These are phyloP conservation scores for Tylopilus felleus DNA, from an alignment of 768 basidiomycete species.

Conservation along the genomic window DNA sequence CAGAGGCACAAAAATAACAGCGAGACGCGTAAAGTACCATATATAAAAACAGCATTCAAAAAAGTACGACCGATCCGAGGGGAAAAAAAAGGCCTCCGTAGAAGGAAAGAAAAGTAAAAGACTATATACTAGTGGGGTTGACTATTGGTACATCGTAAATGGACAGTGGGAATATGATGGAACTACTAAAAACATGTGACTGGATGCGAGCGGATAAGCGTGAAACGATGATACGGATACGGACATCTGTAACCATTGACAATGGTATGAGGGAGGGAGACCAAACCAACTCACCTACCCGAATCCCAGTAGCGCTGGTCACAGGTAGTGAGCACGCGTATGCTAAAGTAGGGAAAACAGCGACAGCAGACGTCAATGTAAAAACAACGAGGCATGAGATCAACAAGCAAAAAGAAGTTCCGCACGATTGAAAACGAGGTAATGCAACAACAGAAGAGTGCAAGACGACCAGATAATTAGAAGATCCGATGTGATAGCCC, in stretches of 20 bases:
- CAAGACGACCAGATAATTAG: constrained; percentile 24
- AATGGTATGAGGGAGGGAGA: constrained; percentile 14
- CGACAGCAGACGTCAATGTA: constrained; percentile 10
- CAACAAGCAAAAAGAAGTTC: constrained; percentile 20
- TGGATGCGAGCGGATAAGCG: constrained; percentile 17
- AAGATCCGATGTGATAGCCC: constrained; percentile 17
- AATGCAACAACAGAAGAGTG: constrained; percentile 17
- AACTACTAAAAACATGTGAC: constrained; percentile 23
- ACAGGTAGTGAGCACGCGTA: constrained; percentile 10
- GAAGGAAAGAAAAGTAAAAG: constrained; percentile 1
- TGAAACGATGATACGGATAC: constrained; percentile 6
- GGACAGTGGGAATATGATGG: constrained; percentile 28
- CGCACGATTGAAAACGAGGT: constrained; percentile 17
- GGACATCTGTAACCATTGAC: constrained; percentile 16
- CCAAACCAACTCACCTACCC: constrained; percentile 17
- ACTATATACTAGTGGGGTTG: constrained; percentile 29
- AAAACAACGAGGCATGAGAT: constrained; percentile 8
- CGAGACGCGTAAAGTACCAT: constrained; percentile 10
- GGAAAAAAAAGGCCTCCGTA: background rate
- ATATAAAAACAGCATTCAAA: constrained; percentile 4
- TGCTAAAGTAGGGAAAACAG: constrained; percentile 16
- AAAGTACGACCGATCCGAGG: background rate
- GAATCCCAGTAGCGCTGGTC: constrained; percentile 9
- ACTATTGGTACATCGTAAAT: constrained; percentile 36
- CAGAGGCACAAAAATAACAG: constrained; percentile 4